A percentile compares a stretch with the other conserved stretches of the same genome.
Conservation (phyloP, 2,329 filamentous ascomycete species). For the Whalleya microplaca region DNA sequence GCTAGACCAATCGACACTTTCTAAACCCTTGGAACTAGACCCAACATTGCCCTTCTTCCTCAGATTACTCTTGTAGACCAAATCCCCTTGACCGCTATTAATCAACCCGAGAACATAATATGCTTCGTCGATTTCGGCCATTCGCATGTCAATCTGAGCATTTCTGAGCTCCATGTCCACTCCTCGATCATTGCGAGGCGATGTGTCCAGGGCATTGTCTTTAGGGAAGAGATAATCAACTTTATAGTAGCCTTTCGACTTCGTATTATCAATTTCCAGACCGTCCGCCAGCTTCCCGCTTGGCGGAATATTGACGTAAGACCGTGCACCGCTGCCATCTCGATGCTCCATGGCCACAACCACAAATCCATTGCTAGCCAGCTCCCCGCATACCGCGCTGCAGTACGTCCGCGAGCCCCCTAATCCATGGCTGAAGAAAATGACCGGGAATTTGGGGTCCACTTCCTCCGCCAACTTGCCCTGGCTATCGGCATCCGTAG, state of each 20-base stretch:
- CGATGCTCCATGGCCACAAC: slow-evolving; percentile 68
- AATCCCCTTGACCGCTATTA: slow-evolving; percentile 55
- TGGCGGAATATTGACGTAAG: slow-evolving; percentile 60
- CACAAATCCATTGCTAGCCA: slow-evolving; percentile 68
- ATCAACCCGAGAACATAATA: slow-evolving; percentile 60
- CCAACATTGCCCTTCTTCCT: slow-evolving; percentile 61
- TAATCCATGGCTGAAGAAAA: slow-evolving; percentile 70
- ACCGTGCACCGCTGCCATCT: slow-evolving; percentile 65
- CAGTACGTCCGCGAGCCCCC: slow-evolving; percentile 67
- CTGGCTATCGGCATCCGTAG: slow-evolving; percentile 22
- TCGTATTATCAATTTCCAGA: slow-evolving; percentile 38
- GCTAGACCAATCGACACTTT: slow-evolving; percentile 56
- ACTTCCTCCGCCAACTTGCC: slow-evolving; percentile 18
- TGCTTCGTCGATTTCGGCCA: slow-evolving; percentile 68
- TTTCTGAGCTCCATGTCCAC: slow-evolving; percentile 62
- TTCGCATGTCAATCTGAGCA: slow-evolving; percentile 65
- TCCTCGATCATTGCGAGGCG: slow-evolving; percentile 59
- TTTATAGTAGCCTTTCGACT: slow-evolving; percentile 47
- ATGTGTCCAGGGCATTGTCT: slow-evolving; percentile 53
- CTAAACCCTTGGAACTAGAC: slow-evolving; percentile 60
- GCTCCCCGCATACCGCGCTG: slow-evolving; percentile 65
- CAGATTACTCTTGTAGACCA: slow-evolving; percentile 55
- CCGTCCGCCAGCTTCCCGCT: slow-evolving; percentile 40
- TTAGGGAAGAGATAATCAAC: slow-evolving; percentile 69
- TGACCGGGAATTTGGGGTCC: slow-evolving; percentile 59